phyloP scores from a whole-genome alignment of 768 basidiomycete genomes.

The Leccinum broughii region DNA sequence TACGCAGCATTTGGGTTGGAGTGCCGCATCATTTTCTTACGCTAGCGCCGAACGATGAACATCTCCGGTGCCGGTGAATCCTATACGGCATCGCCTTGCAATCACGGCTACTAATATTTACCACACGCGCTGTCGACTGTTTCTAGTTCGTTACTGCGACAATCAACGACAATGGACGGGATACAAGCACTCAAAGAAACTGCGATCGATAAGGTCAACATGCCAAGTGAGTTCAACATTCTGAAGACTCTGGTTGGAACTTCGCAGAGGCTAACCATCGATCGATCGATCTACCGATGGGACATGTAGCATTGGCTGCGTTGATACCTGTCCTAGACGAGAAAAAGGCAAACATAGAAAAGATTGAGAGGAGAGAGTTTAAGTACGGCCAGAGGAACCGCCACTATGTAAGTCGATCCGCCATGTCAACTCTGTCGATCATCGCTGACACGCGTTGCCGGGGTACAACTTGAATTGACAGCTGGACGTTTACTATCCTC shows the following conservation, averaged over 20 bases:
- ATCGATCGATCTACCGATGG: not conserved
- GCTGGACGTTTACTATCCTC: slow-evolving; percentile 71
- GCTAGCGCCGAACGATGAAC: not conserved
- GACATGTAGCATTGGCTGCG: slow-evolving; percentile 43
- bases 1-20: too few species aligned
- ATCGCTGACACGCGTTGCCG: not conserved
- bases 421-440: not conserved
- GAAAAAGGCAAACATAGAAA: slow-evolving; percentile 45
- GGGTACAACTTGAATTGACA: slow-evolving; percentile 22
- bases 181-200: slow-evolving; percentile 34
- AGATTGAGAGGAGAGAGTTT: slow-evolving; percentile 54
- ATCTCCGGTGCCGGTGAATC: not conserved
- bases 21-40: too few species aligned
- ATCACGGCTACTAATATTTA: not conserved
- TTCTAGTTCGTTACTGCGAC: not conserved
- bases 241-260: not conserved
- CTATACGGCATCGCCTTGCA: not conserved
- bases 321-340: slow-evolving; percentile 53
- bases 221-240: slow-evolving; percentile 33
- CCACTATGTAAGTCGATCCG: slow-evolving; percentile 35
- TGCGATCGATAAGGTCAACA: slow-evolving; percentile 32
- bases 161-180: slow-evolving; percentile 39
- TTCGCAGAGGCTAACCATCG: slow-evolving; percentile 4
- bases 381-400: slow-evolving; percentile 49
- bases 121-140: not conserved